These are phyloP conservation scores for Lignosus rhinocerotis DNA, from an alignment of 1,284 basidiomycete species.

Conservation along the genomic window DNA sequence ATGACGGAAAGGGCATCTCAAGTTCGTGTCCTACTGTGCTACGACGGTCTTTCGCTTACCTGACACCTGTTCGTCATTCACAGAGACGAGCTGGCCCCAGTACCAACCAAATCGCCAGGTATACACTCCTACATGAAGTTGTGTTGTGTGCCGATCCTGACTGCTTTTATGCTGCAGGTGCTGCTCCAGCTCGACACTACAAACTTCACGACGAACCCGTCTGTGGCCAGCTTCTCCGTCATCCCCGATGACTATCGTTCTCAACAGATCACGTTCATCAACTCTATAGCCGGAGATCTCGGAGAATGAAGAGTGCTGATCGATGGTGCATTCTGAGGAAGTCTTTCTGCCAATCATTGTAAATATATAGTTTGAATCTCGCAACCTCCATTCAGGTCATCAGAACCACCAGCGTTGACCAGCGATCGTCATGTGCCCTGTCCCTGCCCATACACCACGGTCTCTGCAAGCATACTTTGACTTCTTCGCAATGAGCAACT, in stretches of 20 bases:
- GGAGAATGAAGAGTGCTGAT: not conserved
- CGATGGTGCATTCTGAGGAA: too few relatives aligned
- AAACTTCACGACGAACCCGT: not conserved
- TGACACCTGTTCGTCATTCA: not conserved
- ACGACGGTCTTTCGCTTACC: not conserved
- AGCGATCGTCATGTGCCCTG: too few relatives aligned
- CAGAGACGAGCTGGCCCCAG: conserved; percentile 23
- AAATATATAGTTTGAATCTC: too few relatives aligned
- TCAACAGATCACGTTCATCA: conserved; percentile 14
- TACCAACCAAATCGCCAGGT: conserved; percentile 15
- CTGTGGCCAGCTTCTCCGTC: conserved; percentile 5
- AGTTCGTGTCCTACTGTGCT: conserved; percentile 23
- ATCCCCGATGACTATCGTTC: conserved; percentile 20
- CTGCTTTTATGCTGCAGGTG: conserved; percentile 3
- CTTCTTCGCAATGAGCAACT: too few relatives aligned
- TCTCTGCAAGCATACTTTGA: too few relatives aligned
- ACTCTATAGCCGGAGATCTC: not conserved
- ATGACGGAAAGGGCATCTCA: conserved; percentile 46
- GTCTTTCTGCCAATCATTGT: too few relatives aligned
- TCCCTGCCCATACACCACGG: too few relatives aligned
- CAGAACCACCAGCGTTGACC: too few relatives aligned
- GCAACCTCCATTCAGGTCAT: too few relatives aligned
- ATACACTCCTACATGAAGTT: not conserved
- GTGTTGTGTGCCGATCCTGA: not conserved
- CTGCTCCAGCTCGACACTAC: conserved; percentile 18